Evolutionary conservation across 805 yeast genomes (phyloP), one percentile per base, ranked within the genome.

Genomic region (Scheffersomyces ergatensis): DNA sequence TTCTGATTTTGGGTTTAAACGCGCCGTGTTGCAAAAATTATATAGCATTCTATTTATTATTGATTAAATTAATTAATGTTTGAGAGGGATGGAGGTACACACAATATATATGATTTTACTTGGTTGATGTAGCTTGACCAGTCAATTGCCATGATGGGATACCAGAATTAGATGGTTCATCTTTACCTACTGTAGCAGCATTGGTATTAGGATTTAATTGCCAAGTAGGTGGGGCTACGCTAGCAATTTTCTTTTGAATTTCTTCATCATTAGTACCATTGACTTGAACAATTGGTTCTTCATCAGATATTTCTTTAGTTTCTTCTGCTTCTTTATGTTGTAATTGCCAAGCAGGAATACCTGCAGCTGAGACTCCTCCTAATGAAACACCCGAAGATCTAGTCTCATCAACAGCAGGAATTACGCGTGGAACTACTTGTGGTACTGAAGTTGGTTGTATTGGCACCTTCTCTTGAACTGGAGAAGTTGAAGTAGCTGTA

Each of bases 341-440:
- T 47, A 68, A 45, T 48, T 68, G 74, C 76, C 76, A 70, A 40
- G 62, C 68, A 16, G 76, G 75, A 27, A 70, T 69, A 1, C 76
- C 76, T 5, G 67, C 73, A 12, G 73, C 68, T 7, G 60, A 51
- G 6, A 63, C 58, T 30, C 55, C 54, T 21, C 51, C 54, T 5
- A 44, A 50, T 13, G 60, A 40, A 23, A 51, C 36, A 13, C 43
- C 33, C 3, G 37, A 44, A 7, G 25, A 5, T 21, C 25, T 23
- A 11, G 11, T 11, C 6, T 33, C 25, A 8, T 33, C 13, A 9
- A n/a, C 29, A 13, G 16, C 40, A 14, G 33, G 20, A 3, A 14
- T n/a, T 9, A 23, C 20, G 4, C 43, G 25, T 23, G 34, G 42
- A n/a, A 40, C 26, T 6, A 37, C 36, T 12, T 32, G 34, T n/a